Evolutionary conservation across 1,284 basidiomycete genomes (phyloP), one percentile per base, ranked within the genome.

Genomic region (Earliella scabrosa): DNA sequence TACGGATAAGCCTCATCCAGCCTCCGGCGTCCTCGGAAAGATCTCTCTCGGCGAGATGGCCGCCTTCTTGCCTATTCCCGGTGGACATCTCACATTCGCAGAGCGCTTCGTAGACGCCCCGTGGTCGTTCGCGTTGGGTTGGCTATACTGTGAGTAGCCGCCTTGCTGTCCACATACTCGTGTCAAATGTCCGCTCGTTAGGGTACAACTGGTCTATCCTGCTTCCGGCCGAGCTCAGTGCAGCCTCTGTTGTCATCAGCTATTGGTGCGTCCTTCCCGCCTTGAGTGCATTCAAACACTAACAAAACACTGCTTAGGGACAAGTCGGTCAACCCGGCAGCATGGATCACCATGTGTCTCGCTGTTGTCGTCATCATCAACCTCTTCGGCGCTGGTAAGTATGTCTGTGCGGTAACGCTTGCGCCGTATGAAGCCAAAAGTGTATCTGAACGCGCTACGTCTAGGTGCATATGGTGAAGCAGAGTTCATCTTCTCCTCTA

Each of bases 51-150:
- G 69, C 3, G 71, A 73, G 48, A 73, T 73, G 72, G 58, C 70
- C 18, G 66, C 73, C 1, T 71, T 69, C 55, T 63, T 75, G 16
- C 77, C 77, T 9, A 56, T 81, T 0, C 71, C 71, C 45, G 88
- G 86, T 59, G 86, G 92, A 5, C 92, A 93, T 70, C 90, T 95
- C 70, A 87, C 82, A 47, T 77, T 94, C 36, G 89, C 92, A 3
- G 85, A 85, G 61, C 86, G 90, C 39, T 93, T 93, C 68, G 87
- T 93, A 24, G 85, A 92, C 66, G 86, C 88, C 5, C 88, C 92
- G 2, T 79, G 94, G 56, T 87, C 87, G 1, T 93, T 93, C 66
- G 82, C 91, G 14, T 85, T 90, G 84, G 91, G 90, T 9, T 93
- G 88, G 88, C 88, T 91, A 66, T 92, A 92, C 68, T 71, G 69